Evolutionary conservation across 1,284 basidiomycete genomes (phyloP), one percentile per base, ranked within the genome.

Genomic region (Sporisorium reilianum): DNA sequence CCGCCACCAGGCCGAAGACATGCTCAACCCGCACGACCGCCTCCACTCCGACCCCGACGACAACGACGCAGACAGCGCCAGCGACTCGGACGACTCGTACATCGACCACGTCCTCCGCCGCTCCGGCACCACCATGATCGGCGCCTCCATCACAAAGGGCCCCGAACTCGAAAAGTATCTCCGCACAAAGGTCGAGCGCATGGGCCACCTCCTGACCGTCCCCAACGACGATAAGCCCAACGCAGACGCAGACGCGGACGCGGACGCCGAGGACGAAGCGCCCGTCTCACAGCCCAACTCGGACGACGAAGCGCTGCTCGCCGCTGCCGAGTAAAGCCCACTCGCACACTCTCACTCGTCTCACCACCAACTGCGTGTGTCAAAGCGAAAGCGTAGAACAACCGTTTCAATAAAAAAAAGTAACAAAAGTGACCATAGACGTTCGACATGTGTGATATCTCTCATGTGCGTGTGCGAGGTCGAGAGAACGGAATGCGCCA

Each of bases 121-220:
- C 51, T 86, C 87, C 0, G 94, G 94, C 2, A 92, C 91, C 4
- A 94, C 93, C 42, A 89, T 95, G 86, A 91, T 95, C 52, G 94
- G 94, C 2, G 92, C 90, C 2, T 90, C 91, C 32, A 89, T 90
- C 38, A 92, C 92, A 9, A 87, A 91, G 57, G 93, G 94, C 0
- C 90, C 91, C 54, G 97, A 99, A 80, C 85, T 99, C 78, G 94
- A 99, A 81, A 94, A 92, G 86, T 99, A 99, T 84, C 86, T 99
- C 78, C 89, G 93, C 81, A 99, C 97, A 51, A 99, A 99, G 86
- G 91, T 99, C 22, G 88, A 95, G 82, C 88, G 92, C 65, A 99
- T 99, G 97, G 97, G 97, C 11, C 96, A 99, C 85, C 91, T 96
- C 87, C 86, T 97, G 26, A 90, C 91, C 28, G 84, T 93, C 22